A percentile compares a stretch with the other conserved stretches of the same genome.
Evolutionary conservation across 345 rosid species (phyloP).

Genomic region (Gynandropsis gynandra): DNA sequence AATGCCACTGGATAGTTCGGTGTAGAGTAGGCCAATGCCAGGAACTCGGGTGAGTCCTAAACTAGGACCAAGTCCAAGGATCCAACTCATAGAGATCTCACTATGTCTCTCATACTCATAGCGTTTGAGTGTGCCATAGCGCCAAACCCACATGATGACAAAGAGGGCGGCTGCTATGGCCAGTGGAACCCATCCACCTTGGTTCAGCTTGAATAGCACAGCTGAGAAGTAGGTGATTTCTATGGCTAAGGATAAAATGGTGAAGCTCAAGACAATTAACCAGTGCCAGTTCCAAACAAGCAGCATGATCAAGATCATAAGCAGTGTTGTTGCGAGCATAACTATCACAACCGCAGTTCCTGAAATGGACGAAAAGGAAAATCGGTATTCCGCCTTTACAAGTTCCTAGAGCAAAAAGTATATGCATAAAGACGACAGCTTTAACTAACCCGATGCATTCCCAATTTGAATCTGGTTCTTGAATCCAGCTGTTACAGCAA

Average conservation of each 20-base stretch:
- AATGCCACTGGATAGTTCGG: too few relatives aligned
- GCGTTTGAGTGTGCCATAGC: conserved; percentile 67
- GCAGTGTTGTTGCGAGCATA: conserved; percentile 63
- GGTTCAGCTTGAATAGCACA: conserved; percentile 45
- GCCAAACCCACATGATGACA: conserved; percentile 66
- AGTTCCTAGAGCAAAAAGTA: background rate
- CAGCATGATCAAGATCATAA: conserved; percentile 57
- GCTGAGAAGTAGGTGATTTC: conserved; percentile 65
- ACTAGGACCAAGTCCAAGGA: too few relatives aligned
- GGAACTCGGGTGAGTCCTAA: too few relatives aligned
- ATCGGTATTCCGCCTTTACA: background rate
- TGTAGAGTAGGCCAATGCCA: too few relatives aligned
- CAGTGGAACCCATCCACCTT: conserved; percentile 77
- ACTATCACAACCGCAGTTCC: conserved; percentile 71
- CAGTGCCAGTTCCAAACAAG: conserved; percentile 52
- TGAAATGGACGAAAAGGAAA: conserved; percentile 22
- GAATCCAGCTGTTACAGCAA: conserved; percentile 55
- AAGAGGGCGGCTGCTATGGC: conserved; percentile 57
- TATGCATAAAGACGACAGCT: background rate
- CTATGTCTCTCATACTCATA: conserved; percentile 34
- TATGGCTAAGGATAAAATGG: conserved; percentile 43
- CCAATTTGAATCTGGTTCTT: conserved; percentile 67
- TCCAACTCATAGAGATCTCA: too few relatives aligned
- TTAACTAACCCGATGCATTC: conserved; percentile 52
- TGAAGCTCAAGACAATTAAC: conserved; percentile 40